Evolutionary conservation across 139 green algal species (phyloP).

Genomic region (Micromonas commoda): DNA sequence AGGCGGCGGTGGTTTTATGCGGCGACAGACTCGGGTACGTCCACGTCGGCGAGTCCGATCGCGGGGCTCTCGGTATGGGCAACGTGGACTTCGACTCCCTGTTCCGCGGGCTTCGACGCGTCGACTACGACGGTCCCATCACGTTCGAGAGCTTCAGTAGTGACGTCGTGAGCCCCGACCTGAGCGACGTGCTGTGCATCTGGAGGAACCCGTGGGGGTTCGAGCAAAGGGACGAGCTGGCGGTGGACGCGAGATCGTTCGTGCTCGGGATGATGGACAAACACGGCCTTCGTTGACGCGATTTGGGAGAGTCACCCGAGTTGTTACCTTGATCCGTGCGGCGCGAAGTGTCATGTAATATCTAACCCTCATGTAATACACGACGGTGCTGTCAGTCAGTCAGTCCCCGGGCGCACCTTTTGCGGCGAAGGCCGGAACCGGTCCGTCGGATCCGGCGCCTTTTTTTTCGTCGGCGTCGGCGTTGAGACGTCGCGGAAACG

Average conservation of each 20-base stretch:
- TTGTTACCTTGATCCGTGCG: too few species aligned
- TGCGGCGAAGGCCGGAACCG: too few species aligned
- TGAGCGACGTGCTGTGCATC: conserved; percentile 35
- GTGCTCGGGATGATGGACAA: neutral
- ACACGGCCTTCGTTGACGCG: neutral
- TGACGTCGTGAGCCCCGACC: conserved; percentile 23
- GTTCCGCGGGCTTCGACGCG: conserved; percentile 20
- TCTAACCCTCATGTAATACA: too few species aligned
- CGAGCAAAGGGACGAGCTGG: conserved; percentile 33
- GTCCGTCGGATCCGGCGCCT: too few species aligned
- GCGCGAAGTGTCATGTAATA: too few species aligned
- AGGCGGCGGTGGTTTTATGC: conserved; percentile 17
- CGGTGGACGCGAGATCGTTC: conserved; percentile 28
- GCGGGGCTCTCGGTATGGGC: conserved; percentile 29
- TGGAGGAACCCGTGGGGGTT: conserved; percentile 41
- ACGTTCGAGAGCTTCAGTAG: conserved; percentile 40
- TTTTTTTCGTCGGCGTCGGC: too few species aligned
- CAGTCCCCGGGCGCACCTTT: too few species aligned
- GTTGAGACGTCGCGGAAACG: too few species aligned
- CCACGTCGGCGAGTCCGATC: conserved; percentile 38
- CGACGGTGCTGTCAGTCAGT: too few species aligned
- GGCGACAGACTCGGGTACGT: conserved; percentile 37
- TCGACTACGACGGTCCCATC: conserved; percentile 31
- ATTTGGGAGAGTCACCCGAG: too few species aligned
- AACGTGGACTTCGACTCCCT: conserved; percentile 13